Evolutionary conservation across 495 filamentous ascomycete species (phyloP).

Genomic region (Neurospora intermedia): DNA sequence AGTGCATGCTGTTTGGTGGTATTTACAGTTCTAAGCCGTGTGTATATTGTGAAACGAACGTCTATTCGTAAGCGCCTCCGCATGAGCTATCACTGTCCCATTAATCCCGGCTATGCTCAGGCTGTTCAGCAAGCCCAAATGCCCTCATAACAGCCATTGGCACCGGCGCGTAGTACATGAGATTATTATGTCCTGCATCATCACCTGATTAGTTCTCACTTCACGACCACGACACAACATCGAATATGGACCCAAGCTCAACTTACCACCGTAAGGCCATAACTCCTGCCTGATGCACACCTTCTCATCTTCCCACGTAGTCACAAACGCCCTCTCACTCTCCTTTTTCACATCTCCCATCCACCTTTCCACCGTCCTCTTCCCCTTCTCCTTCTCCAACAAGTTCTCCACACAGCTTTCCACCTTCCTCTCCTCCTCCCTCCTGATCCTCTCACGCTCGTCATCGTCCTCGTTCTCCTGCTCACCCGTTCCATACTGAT

Average conservation of each 20-base stretch:
- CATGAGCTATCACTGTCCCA: neutral
- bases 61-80: neutral
- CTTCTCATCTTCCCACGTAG: constrained; percentile 28
- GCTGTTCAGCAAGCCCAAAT: constrained; percentile 30
- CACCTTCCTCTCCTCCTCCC: constrained; percentile 17
- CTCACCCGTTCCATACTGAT: constrained; percentile 16
- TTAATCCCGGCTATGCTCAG: neutral
- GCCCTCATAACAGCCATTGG: constrained; percentile 52
- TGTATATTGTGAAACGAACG: too few species aligned
- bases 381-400: constrained; percentile 25
- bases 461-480: constrained; percentile 11
- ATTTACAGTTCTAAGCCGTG: too few species aligned
- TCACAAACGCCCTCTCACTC: constrained; percentile 21
- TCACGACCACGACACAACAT: neutral
- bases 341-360: constrained; percentile 10
- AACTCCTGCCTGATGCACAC: constrained; percentile 42
- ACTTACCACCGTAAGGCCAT: constrained; percentile 46
- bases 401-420: constrained; percentile 13
- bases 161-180: constrained; percentile 44
- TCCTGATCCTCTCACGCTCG: neutral
- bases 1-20: too few species aligned
- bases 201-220: constrained; percentile 1
- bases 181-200: constrained; percentile 44
- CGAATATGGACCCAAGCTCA: neutral
- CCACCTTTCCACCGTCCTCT: constrained; percentile 25